A percentile compares a stretch with the other conserved stretches of the same genome.
phyloP scores from a whole-genome alignment of 108 stramenopile genomes.

The Discostella pseudostelligera region DNA sequence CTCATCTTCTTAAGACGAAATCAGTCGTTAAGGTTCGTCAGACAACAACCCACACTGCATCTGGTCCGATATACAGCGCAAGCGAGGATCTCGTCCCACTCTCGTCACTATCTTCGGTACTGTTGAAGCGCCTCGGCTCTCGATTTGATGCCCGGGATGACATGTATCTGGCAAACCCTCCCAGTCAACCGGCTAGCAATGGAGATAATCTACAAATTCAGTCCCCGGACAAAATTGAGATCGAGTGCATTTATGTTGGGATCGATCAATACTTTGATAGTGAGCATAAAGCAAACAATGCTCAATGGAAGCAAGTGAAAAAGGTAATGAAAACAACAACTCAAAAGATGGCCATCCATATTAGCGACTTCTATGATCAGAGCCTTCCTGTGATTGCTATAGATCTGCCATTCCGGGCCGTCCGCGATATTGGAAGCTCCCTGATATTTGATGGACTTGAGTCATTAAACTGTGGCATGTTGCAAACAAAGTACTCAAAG shows the following conservation, averaged over 20 bases:
- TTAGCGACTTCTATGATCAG: not conserved
- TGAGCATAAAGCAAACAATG: conserved; percentile 24
- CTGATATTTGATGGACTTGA: conserved; percentile 33
- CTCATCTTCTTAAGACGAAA: conserved; percentile 71
- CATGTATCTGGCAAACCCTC: conserved; percentile 7
- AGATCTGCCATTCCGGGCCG: conserved; percentile 32
- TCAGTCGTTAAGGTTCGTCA: conserved; percentile 64
- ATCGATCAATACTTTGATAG: conserved; percentile 66
- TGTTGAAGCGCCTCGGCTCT: conserved; percentile 41
- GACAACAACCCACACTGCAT: conserved; percentile 19
- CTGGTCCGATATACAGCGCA: conserved; percentile 27
- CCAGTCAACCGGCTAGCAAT: conserved; percentile 9
- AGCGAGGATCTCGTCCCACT: conserved; percentile 58
- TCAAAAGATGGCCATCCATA: conserved; percentile 6
- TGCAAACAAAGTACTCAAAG: conserved; percentile 29
- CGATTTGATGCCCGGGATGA: conserved; percentile 7
- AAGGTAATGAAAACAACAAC: conserved; percentile 31
- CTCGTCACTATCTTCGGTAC: conserved; percentile 46
- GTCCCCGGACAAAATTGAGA: conserved; percentile 26
- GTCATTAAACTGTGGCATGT: conserved; percentile 16
- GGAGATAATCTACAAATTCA: conserved; percentile 17
- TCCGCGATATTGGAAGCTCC: conserved; percentile 28
- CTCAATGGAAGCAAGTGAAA: conserved; percentile 29
- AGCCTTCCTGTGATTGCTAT: conserved; percentile 34
- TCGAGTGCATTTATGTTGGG: conserved; percentile 73